A percentile compares a stretch with the other conserved stretches of the same genome.
Evolutionary conservation across 768 basidiomycete species (phyloP).

Genomic region (Heimioporus sp.): DNA sequence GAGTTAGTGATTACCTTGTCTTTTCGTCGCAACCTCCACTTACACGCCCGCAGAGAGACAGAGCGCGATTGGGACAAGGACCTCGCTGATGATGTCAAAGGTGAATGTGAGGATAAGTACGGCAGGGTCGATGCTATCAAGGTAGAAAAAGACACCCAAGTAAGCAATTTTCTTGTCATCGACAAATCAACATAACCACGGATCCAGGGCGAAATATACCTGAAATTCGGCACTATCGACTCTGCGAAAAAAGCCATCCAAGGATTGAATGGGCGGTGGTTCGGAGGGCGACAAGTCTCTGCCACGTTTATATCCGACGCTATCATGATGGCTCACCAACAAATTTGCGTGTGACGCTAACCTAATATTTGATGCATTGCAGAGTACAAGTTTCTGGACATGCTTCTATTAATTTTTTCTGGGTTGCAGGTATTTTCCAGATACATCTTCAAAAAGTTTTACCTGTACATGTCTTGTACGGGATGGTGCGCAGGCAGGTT

Average conservation of each 20-base stretch:
- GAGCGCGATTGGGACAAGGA: conserved; percentile 97
- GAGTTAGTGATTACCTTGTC: conserved; percentile 55
- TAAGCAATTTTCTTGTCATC: conserved; percentile 33
- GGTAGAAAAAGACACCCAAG: conserved; percentile 92
- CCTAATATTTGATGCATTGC: conserved; percentile 28
- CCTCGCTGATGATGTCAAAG: conserved; percentile 93
- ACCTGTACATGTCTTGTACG: conserved; percentile 32
- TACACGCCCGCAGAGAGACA: conserved; percentile 65
- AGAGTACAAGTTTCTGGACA: conserved; percentile 23
- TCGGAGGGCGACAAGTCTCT: conserved; percentile 87
- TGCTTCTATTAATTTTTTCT: conserved; percentile 29
- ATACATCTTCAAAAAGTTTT: conserved; percentile 30
- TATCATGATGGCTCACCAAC: conserved; percentile 90
- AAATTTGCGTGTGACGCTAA: conserved; percentile 27
- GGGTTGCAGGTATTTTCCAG: conserved; percentile 31
- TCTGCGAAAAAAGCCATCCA: conserved; percentile 81
- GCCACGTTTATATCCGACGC: conserved; percentile 91
- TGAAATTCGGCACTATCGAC: conserved; percentile 83
- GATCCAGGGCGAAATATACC: conserved; percentile 90
- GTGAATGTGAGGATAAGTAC: conserved; percentile 90
- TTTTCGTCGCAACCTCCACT: conserved; percentile 1
- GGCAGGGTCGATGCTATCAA: conserved; percentile 86
- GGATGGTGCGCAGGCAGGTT: conserved; percentile 39
- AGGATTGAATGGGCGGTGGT: conserved; percentile 95
- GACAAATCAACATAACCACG: conserved; percentile 10